Evolutionary conservation across 495 filamentous ascomycete genomes (phyloP).

Genomic region (Trichoderma gamsii): DNA sequence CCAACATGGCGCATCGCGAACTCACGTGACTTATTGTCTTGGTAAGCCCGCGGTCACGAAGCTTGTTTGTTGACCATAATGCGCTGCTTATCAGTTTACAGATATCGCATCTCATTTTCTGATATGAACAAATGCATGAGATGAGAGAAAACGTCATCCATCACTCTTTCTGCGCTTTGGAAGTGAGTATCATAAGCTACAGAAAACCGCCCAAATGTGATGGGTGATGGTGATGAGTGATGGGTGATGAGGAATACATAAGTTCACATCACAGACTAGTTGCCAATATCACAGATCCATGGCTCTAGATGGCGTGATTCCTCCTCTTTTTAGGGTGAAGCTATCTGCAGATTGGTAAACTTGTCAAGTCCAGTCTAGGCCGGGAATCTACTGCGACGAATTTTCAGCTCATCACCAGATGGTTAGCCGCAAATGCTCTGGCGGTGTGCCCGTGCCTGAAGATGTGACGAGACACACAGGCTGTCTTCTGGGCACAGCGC

Average conservation of each 20-base stretch:
- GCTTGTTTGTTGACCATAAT: too few species aligned
- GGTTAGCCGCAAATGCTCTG: neutral
- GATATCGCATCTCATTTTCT: neutral
- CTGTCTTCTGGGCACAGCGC: neutral
- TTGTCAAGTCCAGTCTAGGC: neutral
- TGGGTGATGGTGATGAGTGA: neutral
- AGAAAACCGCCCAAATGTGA: neutral
- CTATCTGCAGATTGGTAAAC: neutral
- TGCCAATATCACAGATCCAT: neutral
- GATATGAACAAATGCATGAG: neutral
- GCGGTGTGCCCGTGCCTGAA: slow-evolving; percentile 9
- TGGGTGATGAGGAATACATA: neutral
- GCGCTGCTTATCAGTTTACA: neutral
- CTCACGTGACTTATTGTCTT: slow-evolving; percentile 5
- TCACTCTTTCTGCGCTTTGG: neutral
- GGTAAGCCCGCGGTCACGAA: neutral
- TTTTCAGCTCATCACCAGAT: neutral
- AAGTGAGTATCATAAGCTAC: neutral
- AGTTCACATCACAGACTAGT: neutral
- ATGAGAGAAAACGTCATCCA: neutral
- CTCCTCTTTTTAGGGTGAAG: neutral
- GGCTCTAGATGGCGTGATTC: neutral
- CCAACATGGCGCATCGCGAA: slow-evolving; percentile 11
- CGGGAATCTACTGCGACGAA: neutral
- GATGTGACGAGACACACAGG: slow-evolving; percentile 6